Evolutionary conservation across 108 stramenopile species (phyloP).

Genomic region (Conticribra guillardii): DNA sequence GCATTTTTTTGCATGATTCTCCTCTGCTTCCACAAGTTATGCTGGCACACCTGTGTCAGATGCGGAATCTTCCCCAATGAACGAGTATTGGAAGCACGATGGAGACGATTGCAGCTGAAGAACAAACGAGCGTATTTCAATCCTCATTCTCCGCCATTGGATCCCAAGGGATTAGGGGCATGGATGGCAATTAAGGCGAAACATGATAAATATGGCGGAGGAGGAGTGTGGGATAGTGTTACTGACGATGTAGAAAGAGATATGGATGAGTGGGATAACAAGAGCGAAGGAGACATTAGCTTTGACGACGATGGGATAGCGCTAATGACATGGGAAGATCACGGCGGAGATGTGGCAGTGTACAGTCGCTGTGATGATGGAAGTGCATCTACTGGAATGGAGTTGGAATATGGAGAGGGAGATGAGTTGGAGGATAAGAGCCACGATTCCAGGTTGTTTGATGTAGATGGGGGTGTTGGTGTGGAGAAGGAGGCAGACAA

Average conservation of each 20-base stretch:
- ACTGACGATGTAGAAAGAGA: conserved; percentile 21
- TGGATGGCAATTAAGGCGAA: conserved; percentile 31
- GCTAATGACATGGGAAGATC: not conserved
- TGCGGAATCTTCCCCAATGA: conserved; percentile 39
- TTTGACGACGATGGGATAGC: conserved; percentile 32
- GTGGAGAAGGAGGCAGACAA: conserved; percentile 34
- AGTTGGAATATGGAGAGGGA: conserved; percentile 48
- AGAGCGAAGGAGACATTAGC: conserved; percentile 19
- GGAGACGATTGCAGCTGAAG: conserved; percentile 24
- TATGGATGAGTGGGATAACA: conserved; percentile 23
- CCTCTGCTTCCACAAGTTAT: conserved; percentile 17
- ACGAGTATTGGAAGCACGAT: conserved; percentile 37
- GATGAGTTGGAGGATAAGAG: conserved; percentile 45
- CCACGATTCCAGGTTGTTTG: conserved; percentile 46
- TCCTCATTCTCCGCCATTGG: conserved; percentile 27
- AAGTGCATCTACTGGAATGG: conserved; percentile 12
- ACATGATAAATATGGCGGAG: conserved; percentile 2
- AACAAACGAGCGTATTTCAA: conserved; percentile 34
- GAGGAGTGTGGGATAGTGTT: conserved; percentile 36
- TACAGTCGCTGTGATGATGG: conserved; percentile 16
- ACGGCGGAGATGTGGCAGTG: conserved; percentile 11
- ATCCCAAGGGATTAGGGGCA: conserved; percentile 31
- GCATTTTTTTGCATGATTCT: conserved; percentile 23
- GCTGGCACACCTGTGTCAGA: conserved; percentile 28
- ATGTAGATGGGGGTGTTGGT: conserved; percentile 34